Evolutionary conservation across 805 yeast genomes (phyloP).

Genomic region (Wickerhamomyces silvicola): DNA sequence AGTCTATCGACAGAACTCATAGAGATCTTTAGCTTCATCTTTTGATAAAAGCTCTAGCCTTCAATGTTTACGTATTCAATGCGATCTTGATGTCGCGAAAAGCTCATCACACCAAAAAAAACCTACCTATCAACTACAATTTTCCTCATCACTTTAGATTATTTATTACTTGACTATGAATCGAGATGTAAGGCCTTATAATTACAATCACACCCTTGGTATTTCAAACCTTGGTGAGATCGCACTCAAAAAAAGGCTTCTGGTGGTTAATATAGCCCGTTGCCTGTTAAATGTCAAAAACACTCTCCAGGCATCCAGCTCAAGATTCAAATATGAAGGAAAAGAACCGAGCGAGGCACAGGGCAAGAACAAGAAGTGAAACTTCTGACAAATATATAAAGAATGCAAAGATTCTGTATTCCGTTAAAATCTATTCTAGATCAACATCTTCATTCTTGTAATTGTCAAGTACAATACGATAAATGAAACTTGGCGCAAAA

Average conservation of each 20-base stretch:
- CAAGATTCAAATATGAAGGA: conserved; percentile 37
- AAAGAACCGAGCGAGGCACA: conserved; percentile 58
- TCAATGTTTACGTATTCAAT: too few relatives aligned
- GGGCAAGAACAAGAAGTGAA: conserved; percentile 30
- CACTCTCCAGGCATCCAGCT: conserved; percentile 45
- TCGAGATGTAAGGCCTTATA: conserved; percentile 17
- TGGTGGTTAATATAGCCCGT: conserved; percentile 40
- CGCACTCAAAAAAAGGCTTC: conserved; percentile 56
- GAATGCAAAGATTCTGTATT: background rate
- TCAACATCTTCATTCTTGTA: conserved; percentile 80
- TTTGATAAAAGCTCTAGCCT: too few relatives aligned
- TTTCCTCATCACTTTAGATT: too few relatives aligned
- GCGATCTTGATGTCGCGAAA: too few relatives aligned
- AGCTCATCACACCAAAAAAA: too few relatives aligned
- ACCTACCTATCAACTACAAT: too few relatives aligned
- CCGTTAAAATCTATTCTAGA: conserved; percentile 31
- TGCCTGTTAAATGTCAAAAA: conserved; percentile 14
- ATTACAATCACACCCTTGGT: conserved; percentile 24
- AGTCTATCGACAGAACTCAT: conserved; percentile 23
- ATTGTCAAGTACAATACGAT: conserved; percentile 91
- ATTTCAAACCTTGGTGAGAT: conserved; percentile 28
- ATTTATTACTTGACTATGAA: too few relatives aligned
- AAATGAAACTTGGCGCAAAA: conserved; percentile 91
- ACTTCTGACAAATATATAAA: conserved; percentile 2
- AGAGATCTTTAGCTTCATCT: conserved; percentile 27